Conservation (phyloP, 768 basidiomycete genomes). For the Lactifluus piperatus region DNA sequence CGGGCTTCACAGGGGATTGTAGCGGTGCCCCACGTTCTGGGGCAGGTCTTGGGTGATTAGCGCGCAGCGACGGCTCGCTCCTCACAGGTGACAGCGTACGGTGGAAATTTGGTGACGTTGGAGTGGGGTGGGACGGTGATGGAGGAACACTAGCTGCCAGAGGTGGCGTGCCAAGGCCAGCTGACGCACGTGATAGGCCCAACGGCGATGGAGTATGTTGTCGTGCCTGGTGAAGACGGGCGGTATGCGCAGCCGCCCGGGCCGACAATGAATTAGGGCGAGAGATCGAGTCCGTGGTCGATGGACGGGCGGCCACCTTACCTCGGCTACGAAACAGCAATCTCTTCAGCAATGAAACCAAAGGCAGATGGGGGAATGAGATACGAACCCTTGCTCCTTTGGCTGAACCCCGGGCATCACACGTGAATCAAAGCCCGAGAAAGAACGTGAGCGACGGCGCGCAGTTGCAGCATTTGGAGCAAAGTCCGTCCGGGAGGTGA, state of each 20-base stretch:
- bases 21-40: not conserved
- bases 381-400: slow-evolving; percentile 21
- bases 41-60: not conserved
- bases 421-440: slow-evolving; percentile 56
- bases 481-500: slow-evolving; percentile 53
- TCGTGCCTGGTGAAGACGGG: slow-evolving; percentile 14
- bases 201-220: slow-evolving; percentile 21
- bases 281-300: not conserved
- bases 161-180: not conserved
- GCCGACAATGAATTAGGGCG: not conserved
- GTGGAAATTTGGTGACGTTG: slow-evolving; percentile 1
- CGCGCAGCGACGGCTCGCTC: slow-evolving; percentile 10
- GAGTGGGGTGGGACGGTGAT: not conserved
- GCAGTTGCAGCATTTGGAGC: slow-evolving; percentile 43
- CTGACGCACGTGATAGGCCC: not conserved
- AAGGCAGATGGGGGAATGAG: not conserved
- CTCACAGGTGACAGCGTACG: slow-evolving; percentile 1
- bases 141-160: not conserved
- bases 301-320: not conserved
- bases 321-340: not conserved
- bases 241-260: slow-evolving; percentile 2
- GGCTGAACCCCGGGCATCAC: slow-evolving; percentile 22
- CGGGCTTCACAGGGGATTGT: not conserved
- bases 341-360: not conserved
- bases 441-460: slow-evolving; percentile 59